Percentiles rank a stretch among this genome's conserved stretches.
These are phyloP conservation scores for Bocquillonia castaneifolia DNA, from an alignment of 441 rosid genomes.

Conservation along the genomic window DNA sequence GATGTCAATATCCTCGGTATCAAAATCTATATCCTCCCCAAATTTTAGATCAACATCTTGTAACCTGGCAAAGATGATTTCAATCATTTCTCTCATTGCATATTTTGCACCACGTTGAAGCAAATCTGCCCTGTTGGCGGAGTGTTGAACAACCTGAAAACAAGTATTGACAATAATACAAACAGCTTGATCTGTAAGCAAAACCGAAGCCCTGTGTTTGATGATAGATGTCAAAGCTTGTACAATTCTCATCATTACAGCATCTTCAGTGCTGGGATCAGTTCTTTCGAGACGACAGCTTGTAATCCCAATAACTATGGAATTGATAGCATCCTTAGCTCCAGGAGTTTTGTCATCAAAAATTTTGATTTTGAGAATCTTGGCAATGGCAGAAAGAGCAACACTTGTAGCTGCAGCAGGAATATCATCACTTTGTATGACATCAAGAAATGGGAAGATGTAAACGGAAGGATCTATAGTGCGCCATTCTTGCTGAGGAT, in stretches of 20 bases:
- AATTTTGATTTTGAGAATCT: slow-evolving; percentile 56
- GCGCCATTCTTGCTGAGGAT: slow-evolving; percentile 85
- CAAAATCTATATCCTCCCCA: slow-evolving; percentile 54
- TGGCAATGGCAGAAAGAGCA: slow-evolving; percentile 56
- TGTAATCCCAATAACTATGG: slow-evolving; percentile 52
- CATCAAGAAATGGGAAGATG: slow-evolving; percentile 74
- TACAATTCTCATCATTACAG: slow-evolving; percentile 72
- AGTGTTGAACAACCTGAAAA: slow-evolving; percentile 85
- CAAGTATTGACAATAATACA: slow-evolving; percentile 79
- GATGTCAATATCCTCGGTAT: slow-evolving; percentile 41
- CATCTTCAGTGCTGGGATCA: slow-evolving; percentile 54
- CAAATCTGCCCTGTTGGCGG: slow-evolving; percentile 59
- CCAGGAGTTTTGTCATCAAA: slow-evolving; percentile 79
- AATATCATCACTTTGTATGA: slow-evolving; percentile 65
- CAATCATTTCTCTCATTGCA: slow-evolving; percentile 78
- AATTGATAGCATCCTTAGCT: slow-evolving; percentile 57
- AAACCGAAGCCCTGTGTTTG: slow-evolving; percentile 59
- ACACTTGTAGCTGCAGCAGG: slow-evolving; percentile 71
- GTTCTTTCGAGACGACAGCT: slow-evolving; percentile 75
- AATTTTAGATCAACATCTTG: slow-evolving; percentile 49
- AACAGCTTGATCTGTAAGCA: slow-evolving; percentile 60
- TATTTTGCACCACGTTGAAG: slow-evolving; percentile 68
- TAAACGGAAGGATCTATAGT: slow-evolving; percentile 74
- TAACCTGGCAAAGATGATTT: slow-evolving; percentile 62
- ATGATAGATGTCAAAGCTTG: slow-evolving; percentile 57